A percentile compares a stretch with the other conserved stretches of the same genome.
phyloP scores from a whole-genome alignment of 1,284 basidiomycete species.

The Irpex sp. region DNA sequence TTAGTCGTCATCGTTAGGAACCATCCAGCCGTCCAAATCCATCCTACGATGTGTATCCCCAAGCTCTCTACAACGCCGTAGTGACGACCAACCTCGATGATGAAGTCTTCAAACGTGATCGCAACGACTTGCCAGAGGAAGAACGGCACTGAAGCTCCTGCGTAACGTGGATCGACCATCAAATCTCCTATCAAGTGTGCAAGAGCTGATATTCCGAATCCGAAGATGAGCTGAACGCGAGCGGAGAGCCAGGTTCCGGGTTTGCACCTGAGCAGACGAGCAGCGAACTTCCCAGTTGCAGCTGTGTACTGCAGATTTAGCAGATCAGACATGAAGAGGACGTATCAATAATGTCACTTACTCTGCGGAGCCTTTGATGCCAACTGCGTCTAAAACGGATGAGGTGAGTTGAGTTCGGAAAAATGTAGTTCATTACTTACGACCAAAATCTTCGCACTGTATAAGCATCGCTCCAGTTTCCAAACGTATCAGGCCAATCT shows the following conservation, averaged over 20 bases:
- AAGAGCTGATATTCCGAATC: slow-evolving; percentile 29
- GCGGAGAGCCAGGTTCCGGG: slow-evolving; percentile 22
- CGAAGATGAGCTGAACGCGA: slow-evolving; percentile 30
- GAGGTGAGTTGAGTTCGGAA: background rate
- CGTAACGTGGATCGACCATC: slow-evolving; percentile 14
- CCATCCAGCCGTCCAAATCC: slow-evolving; percentile 15
- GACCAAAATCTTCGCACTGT: slow-evolving; percentile 35
- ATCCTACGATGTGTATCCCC: slow-evolving; percentile 6
- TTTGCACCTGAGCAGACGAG: slow-evolving; percentile 16
- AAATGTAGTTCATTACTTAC: slow-evolving; percentile 18
- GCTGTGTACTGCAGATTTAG: slow-evolving; percentile 16
- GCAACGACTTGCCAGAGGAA: slow-evolving; percentile 27
- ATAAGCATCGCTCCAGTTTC: slow-evolving; percentile 30
- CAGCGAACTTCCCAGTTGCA: slow-evolving; percentile 18
- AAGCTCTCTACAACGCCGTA: slow-evolving; percentile 2
- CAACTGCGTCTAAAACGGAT: slow-evolving; percentile 23
- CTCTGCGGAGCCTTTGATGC: slow-evolving; percentile 28
- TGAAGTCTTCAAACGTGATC: slow-evolving; percentile 27
- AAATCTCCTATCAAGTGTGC: slow-evolving; percentile 23
- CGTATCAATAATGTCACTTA: slow-evolving; percentile 9
- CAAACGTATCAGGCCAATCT: slow-evolving; percentile 33
- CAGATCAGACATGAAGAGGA: background rate
- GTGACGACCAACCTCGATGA: slow-evolving; percentile 16
- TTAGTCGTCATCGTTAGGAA: slow-evolving; percentile 1
- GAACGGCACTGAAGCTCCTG: slow-evolving; percentile 21